phyloP scores from a whole-genome alignment of 2,329 filamentous ascomycete genomes.

The Ophiostoma sp. region DNA sequence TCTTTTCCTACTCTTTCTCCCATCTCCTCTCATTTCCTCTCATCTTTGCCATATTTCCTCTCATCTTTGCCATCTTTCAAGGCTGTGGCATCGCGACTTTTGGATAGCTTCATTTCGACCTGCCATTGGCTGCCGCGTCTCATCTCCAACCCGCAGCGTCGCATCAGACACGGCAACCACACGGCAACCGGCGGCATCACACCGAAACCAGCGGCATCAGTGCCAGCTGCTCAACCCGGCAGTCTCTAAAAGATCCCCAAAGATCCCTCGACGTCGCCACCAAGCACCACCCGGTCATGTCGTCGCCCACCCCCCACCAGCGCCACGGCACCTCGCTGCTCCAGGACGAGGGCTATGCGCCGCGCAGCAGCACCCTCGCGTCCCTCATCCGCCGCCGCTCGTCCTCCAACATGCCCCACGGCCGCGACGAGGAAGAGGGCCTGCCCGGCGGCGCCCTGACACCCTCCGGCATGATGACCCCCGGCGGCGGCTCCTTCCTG shows the following conservation, averaged over 20 bases:
- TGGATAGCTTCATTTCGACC: not conserved
- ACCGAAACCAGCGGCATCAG: not conserved
- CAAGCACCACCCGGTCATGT: conserved; percentile 22
- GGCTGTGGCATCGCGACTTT: not conserved
- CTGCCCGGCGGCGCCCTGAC: conserved; percentile 12
- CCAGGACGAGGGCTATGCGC: conserved; percentile 45
- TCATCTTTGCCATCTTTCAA: not conserved
- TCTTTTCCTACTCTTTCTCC: not conserved
- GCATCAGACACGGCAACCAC: conserved; percentile 1
- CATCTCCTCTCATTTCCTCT: not conserved
- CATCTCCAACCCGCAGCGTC: not conserved
- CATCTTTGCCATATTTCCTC: not conserved
- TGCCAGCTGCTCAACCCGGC: not conserved
- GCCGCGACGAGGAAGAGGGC: conserved; percentile 28
- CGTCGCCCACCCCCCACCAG: conserved; percentile 25
- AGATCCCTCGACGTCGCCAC: too few species aligned
- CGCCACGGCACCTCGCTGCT: conserved; percentile 29
- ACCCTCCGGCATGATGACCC: conserved; percentile 18
- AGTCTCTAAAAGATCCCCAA: not conserved
- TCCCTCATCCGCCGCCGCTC: conserved; percentile 46
- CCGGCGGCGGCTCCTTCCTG: conserved; percentile 7
- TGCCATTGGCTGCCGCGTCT: not conserved
- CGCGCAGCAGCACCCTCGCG: conserved; percentile 34
- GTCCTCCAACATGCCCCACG: conserved; percentile 23
- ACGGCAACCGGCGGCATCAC: not conserved